Conservation (phyloP, 345 rosid species). For the Laguncularia racemosa region DNA sequence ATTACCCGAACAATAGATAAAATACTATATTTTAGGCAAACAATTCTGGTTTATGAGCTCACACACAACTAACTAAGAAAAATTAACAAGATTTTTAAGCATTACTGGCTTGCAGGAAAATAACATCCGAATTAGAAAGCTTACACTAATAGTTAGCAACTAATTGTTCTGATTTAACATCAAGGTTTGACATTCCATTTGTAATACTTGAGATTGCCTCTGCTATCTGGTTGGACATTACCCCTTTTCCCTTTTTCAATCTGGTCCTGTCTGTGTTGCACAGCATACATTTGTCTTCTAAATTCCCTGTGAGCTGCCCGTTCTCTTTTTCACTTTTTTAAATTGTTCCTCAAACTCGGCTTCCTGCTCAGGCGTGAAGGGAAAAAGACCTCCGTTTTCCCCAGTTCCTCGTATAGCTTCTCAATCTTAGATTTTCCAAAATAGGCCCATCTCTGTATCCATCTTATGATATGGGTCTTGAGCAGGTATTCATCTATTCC, state of each 20-base stretch:
- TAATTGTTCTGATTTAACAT: slow-evolving; percentile 27
- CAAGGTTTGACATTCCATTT: slow-evolving; percentile 23
- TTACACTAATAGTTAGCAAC: slow-evolving; percentile 30
- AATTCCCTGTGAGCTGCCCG: slow-evolving; percentile 56
- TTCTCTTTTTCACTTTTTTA: slow-evolving; percentile 61
- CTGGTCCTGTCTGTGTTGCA: slow-evolving; percentile 23
- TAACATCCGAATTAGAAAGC: too few relatives aligned
- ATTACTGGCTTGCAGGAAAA: too few relatives aligned
- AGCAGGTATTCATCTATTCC: slow-evolving; percentile 96
- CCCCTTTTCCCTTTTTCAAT: slow-evolving; percentile 20
- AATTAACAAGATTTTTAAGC: too few relatives aligned
- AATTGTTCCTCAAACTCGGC: slow-evolving; percentile 69
- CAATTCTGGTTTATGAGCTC: too few relatives aligned
- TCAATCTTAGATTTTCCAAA: slow-evolving; percentile 92
- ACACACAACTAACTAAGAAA: too few relatives aligned
- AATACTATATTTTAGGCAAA: too few relatives aligned
- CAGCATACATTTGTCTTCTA: slow-evolving; percentile 45
- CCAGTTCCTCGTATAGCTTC: slow-evolving; percentile 78
- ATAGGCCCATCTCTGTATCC: slow-evolving; percentile 88
- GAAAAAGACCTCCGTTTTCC: slow-evolving; percentile 67
- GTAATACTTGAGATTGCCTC: slow-evolving; percentile 7
- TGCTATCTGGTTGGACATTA: slow-evolving; percentile 7
- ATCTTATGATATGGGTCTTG: slow-evolving; percentile 86
- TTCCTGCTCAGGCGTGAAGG: slow-evolving; percentile 67
- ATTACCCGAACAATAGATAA: too few relatives aligned